Percentiles rank a stretch among this genome's conserved stretches.
These are phyloP conservation scores for Penicillium oxalicum DNA, from an alignment of 2,329 filamentous ascomycete genomes.

Conservation along the genomic window DNA sequence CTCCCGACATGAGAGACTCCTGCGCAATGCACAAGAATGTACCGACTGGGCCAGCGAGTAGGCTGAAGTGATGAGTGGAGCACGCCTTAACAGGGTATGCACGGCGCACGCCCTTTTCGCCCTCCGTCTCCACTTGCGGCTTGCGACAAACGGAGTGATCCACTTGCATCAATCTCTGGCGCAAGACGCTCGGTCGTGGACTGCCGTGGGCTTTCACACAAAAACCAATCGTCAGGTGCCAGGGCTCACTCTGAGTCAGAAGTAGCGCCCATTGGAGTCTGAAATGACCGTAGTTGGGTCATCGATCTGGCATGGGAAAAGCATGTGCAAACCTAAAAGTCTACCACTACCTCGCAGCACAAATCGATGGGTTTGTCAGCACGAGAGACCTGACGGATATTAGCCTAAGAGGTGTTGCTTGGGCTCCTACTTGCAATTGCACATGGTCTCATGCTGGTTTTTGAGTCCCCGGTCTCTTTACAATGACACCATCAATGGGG, in stretches of 20 bases:
- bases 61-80: constrained; percentile 8
- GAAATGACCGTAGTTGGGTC: constrained; percentile 2
- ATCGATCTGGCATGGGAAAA: constrained; percentile 8
- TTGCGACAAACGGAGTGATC: constrained; percentile 3
- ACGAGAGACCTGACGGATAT: background rate
- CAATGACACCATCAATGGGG: constrained; percentile 1
- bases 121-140: constrained; percentile 10
- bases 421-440: no score
- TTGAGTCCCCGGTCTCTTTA: background rate
- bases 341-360: background rate
- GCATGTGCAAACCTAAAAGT: background rate
- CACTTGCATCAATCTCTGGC: constrained; percentile 9
- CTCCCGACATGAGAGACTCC: no score
- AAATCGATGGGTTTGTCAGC: background rate
- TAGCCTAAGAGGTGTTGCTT: no score
- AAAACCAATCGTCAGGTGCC: constrained; percentile 8
- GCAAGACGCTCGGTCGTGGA: constrained; percentile 2
- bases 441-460: background rate
- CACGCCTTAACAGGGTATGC: constrained; percentile 18
- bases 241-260: background rate
- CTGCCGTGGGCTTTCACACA: background rate
- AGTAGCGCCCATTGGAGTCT: background rate
- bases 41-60: background rate
- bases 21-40: background rate
- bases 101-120: constrained; percentile 20